Percentiles rank a stretch among this genome's conserved stretches.
These are phyloP conservation scores for Cladophialophora chaetospira DNA, from an alignment of 2,329 filamentous ascomycete species.

Conservation along the genomic window DNA sequence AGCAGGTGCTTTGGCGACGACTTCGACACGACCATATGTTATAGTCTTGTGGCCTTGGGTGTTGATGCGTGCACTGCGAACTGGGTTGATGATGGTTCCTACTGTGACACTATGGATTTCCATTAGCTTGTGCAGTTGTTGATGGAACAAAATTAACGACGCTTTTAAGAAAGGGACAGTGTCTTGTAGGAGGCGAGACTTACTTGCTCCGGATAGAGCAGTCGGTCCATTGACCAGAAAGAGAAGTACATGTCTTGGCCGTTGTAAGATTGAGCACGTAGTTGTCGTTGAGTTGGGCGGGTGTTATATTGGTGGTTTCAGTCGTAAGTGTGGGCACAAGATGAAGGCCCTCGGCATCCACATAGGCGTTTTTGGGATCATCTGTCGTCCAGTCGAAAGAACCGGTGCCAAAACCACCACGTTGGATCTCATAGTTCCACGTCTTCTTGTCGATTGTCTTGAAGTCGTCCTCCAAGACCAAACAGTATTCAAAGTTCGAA, in stretches of 20 bases:
- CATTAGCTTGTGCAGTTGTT: slow-evolving; percentile 33
- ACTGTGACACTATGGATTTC: slow-evolving; percentile 46
- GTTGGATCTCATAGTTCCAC: slow-evolving; percentile 55
- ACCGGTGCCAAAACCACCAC: slow-evolving; percentile 52
- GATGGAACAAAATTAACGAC: slow-evolving; percentile 26
- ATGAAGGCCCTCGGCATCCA: slow-evolving; percentile 53
- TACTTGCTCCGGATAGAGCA: slow-evolving; percentile 24
- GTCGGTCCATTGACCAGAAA: slow-evolving; percentile 26
- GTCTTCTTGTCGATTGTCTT: slow-evolving; percentile 42
- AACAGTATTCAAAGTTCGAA: slow-evolving; percentile 63
- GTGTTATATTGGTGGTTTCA: slow-evolving; percentile 36
- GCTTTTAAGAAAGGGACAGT: too few species aligned
- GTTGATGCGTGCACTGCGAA: slow-evolving; percentile 53
- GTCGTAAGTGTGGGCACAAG: slow-evolving; percentile 58
- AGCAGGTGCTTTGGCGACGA: slow-evolving; percentile 54
- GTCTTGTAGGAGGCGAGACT: slow-evolving; percentile 47
- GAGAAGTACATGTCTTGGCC: slow-evolving; percentile 68
- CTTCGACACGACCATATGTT: slow-evolving; percentile 56
- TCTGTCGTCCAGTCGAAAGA: slow-evolving; percentile 59
- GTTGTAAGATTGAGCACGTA: slow-evolving; percentile 41
- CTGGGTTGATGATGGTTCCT: slow-evolving; percentile 50
- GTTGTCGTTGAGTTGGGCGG: slow-evolving; percentile 26
- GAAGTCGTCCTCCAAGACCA: slow-evolving; percentile 55
- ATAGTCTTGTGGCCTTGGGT: slow-evolving; percentile 53
- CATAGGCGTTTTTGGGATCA: slow-evolving; percentile 52